A percentile compares a stretch with the other conserved stretches of the same genome.
These are phyloP conservation scores for Theobroma grandiflorum DNA, from an alignment of 441 rosid species.

Conservation along the genomic window DNA sequence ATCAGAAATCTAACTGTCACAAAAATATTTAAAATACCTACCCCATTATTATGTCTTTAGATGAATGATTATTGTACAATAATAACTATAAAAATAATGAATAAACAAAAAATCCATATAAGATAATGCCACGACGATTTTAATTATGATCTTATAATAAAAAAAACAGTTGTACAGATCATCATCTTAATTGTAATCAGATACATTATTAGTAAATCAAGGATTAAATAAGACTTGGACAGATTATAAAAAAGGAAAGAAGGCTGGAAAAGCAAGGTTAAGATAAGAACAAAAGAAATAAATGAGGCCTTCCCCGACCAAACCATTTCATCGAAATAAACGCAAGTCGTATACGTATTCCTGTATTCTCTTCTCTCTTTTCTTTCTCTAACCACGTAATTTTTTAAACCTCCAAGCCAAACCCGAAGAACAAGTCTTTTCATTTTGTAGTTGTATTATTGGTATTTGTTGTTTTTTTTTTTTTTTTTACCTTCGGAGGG, in stretches of 20 bases:
- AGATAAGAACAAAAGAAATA: not conserved
- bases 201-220: not conserved
- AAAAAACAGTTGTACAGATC: not conserved
- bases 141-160: not conserved
- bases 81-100: not conserved
- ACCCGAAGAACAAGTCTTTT: not conserved
- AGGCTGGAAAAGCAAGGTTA: not conserved
- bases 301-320: not conserved
- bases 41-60: not conserved
- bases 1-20: not conserved
- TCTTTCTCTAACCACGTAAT: too few relatives aligned
- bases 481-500: conserved; percentile 8
- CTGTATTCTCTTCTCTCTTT: too few relatives aligned
- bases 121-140: not conserved
- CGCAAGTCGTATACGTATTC: not conserved
- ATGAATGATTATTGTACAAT: not conserved
- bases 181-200: not conserved
- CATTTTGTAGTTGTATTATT: not conserved
- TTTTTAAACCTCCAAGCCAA: too few relatives aligned
- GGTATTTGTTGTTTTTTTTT: not conserved
- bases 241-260: not conserved
- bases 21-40: not conserved
- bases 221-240: not conserved
- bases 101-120: not conserved
- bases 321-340: not conserved